Base-by-base conservation (phyloP, 2,329 filamentous ascomycete species). In the Purpureocillium takamizusanense region DNA sequence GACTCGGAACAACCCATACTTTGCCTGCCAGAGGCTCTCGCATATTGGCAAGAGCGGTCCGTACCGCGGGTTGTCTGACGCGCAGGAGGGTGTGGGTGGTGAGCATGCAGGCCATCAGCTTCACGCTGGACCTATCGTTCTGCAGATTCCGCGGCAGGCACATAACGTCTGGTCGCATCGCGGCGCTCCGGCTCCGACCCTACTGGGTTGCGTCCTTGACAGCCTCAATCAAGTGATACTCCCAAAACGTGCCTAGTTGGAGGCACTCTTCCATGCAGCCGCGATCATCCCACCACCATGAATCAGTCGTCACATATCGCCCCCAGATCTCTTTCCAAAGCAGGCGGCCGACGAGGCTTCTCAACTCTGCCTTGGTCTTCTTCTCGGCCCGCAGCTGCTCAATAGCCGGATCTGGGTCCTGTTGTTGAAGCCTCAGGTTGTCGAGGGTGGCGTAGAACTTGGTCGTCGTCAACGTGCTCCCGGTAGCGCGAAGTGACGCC, bases 321-420 rank as follows among this genome's bases (percentile, higher is more conserved):
- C 76, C 76, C 77, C 76, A 81, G 11, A 76, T 66, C 48, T 79
- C 70, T 48, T 67, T 65, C 77, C 77, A 81, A 14, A 81, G 57
- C 62, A 74, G 68, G 28, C 74, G 65, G 0, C 74, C 75, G 1
- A 74, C 62, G 2, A 70, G 53, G 40, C 65, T 72, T 40, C 69
- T 67, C 4, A 80, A 60, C 48, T 77, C 65, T 2, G 56, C 61
- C 44, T 66, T 64, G 1, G 56, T 47, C 36, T 61, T 56, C 18
- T 52, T 51, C 8, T 61, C 57, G 6, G 38, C 38, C 7, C 41
- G 44, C 1, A 25, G 12, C 17, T 38, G 42, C 9, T 56, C 50
- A 2, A 49, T 42, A 8, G 47, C 50, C 0, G 46, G 48, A 9
- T 58, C 54, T 12, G 44, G 39, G 4, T 53, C 46, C 14, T 45